phyloP scores from a whole-genome alignment of 441 rosid species.

The Euphorbia corollata region DNA sequence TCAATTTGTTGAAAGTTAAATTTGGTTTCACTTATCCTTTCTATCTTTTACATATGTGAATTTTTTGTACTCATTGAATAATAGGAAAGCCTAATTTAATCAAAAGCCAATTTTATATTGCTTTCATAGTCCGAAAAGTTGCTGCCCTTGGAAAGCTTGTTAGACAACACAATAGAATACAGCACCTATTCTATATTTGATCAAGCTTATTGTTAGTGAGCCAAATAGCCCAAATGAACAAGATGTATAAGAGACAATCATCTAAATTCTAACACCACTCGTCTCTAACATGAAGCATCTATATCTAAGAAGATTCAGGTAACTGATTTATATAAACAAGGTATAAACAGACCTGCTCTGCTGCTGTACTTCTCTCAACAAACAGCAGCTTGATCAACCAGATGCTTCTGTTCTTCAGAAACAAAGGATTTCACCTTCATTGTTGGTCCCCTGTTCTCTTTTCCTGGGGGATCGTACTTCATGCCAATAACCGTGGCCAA shows the following conservation, averaged over 20 bases:
- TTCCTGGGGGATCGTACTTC: constrained; percentile 61
- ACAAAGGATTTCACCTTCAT: constrained; percentile 79
- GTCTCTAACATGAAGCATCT: background rate
- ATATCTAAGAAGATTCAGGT: background rate
- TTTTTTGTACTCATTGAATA: no score
- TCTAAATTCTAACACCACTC: background rate
- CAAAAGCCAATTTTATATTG: no score
- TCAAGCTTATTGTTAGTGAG: background rate
- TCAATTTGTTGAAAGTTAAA: no score
- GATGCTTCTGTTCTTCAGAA: constrained; percentile 47
- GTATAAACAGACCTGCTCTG: background rate
- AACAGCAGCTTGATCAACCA: constrained; percentile 55
- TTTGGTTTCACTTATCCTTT: no score
- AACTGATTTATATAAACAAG: background rate
- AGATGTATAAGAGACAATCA: background rate
- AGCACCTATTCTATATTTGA: no score
- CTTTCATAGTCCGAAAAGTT: no score
- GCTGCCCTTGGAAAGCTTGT: no score
- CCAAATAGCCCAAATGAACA: constrained; percentile 2
- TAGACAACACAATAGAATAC: no score
- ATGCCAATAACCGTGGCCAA: constrained; percentile 65
- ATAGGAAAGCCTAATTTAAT: no score
- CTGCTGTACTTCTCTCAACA: constrained; percentile 28
- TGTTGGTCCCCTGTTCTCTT: constrained; percentile 21
- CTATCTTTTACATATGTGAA: no score